Percentiles rank a stretch among this genome's conserved stretches.
These are phyloP conservation scores for Pholiota molesta DNA, from an alignment of 768 basidiomycete species.

Conservation along the genomic window DNA sequence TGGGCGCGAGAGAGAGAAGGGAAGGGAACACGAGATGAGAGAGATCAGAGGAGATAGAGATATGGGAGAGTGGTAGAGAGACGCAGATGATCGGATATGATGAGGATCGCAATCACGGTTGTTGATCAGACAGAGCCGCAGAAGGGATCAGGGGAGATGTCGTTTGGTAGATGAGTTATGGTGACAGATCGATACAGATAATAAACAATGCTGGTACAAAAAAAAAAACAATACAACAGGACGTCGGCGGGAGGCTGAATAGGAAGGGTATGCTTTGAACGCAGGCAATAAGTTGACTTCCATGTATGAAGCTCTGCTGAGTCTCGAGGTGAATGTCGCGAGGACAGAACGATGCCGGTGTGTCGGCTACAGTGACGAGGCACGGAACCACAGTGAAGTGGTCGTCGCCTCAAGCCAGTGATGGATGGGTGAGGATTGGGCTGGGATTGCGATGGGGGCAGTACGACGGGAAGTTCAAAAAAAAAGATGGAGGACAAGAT, in stretches of 20 bases:
- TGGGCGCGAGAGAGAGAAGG: conserved; percentile 17
- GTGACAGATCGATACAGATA: conserved; percentile 34
- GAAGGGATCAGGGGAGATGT: conserved; percentile 19
- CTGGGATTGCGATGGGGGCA: conserved; percentile 46
- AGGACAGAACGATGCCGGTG: conserved; percentile 60
- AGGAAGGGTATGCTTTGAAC: conserved; percentile 22
- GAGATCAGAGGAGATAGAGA: conserved; percentile 1
- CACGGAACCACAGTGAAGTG: conserved; percentile 83
- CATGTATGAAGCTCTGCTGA: conserved; percentile 30
- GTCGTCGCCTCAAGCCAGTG: conserved; percentile 72
- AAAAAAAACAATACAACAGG: conserved; percentile 20
- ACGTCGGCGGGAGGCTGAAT: conserved; percentile 19
- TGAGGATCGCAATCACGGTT: conserved; percentile 20
- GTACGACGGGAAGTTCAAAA: conserved; percentile 35
- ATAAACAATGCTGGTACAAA: conserved; percentile 46
- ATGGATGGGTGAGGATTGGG: conserved; percentile 53
- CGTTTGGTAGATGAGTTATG: conserved; percentile 19
- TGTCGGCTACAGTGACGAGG: conserved; percentile 72
- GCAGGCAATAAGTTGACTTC: conserved; percentile 28
- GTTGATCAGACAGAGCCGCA: conserved; percentile 29
- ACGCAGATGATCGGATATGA: conserved; percentile 13
- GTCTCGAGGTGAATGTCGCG: conserved; percentile 30
- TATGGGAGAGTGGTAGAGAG: conserved; percentile 8
- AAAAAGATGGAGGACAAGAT: conserved; percentile 59
- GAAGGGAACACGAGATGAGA: conserved; percentile 16